Base-by-base conservation (phyloP, 257 asterid species). In the Solanum piurae region DNA sequence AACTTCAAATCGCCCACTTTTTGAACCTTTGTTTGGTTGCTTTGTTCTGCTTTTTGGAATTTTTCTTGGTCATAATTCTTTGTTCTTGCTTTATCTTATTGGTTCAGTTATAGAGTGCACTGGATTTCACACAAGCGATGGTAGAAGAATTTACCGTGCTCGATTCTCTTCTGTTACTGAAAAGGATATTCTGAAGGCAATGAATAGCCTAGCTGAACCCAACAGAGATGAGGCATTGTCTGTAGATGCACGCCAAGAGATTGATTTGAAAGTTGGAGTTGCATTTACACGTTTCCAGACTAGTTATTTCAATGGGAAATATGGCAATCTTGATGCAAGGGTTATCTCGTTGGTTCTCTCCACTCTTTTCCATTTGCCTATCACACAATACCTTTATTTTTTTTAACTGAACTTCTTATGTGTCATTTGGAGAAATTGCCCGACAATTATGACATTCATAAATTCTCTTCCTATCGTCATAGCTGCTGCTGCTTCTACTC, bases 241-340 rank as follows among this genome's bases (percentile, higher is more conserved):
- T 72, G 99, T 96, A 84, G 99, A 96, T 92, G 97, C 98, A 80
- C 99, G 98, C 85, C 99, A 96, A 90, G 98, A 96, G 93, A 96
- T 96, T 88, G 99, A 96, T 93, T 92, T 96, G 94, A 96, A 96
- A 95, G 99, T 96, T 90, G 99, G 99, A 90, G 98, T 96, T 88
- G 94, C 99, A 90, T 96, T 96, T 92, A 96, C 99, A 72, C 92
- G 99, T 86, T 96, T 95, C 88, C 99, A 96, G 89, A 96, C 99
- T 18, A 90, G 97, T 91, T 96, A 91, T 93, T 96, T 96, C 94
- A 95, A 95, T 83, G 99, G 99, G 73, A 96, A 96, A 94, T 96
- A 96, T 88, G 99, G 99, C 89, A 96, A 96, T 95, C 98, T 96
- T 89, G 99, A 96, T 91, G 91, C 99, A 88, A 94, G 98, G 91